Percentiles rank a stretch among this genome's conserved stretches.
These are phyloP conservation scores for Dendrostoma leiphaemia DNA, from an alignment of 2,329 filamentous ascomycete species.

Conservation along the genomic window DNA sequence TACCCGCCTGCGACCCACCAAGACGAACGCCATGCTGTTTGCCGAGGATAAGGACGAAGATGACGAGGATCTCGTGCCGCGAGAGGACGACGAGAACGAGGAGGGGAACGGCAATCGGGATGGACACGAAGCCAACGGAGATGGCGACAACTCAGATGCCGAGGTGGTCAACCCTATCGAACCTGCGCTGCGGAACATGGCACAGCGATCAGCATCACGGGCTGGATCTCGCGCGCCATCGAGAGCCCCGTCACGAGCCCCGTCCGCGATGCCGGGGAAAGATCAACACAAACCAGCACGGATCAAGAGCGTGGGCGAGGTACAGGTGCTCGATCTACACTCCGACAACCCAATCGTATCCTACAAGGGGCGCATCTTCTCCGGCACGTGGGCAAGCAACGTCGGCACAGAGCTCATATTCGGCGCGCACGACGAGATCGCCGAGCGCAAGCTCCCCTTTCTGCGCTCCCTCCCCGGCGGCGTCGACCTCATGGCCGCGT, in stretches of 20 bases:
- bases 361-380: slow-evolving; percentile 75
- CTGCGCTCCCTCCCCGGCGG: slow-evolving; percentile 53
- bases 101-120: slow-evolving; percentile 20
- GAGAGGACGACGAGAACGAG: slow-evolving; percentile 15
- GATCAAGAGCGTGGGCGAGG: slow-evolving; percentile 32
- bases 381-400: slow-evolving; percentile 77
- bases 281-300: slow-evolving; percentile 1
- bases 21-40: slow-evolving; percentile 19
- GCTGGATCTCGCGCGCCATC: background rate
- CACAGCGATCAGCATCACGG: background rate
- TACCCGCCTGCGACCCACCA: slow-evolving; percentile 15
- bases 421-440: slow-evolving; percentile 40
- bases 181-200: slow-evolving; percentile 14
- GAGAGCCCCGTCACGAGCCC: background rate
- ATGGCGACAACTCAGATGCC: slow-evolving; percentile 8
- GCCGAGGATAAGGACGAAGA: slow-evolving; percentile 21
- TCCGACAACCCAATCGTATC: slow-evolving; percentile 73
- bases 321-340: slow-evolving; percentile 85
- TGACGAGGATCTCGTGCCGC: slow-evolving; percentile 12
- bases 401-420: slow-evolving; percentile 84
- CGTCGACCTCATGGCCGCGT: slow-evolving; percentile 71
- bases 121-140: slow-evolving; percentile 12
- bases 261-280: background rate
- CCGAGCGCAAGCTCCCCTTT: slow-evolving; percentile 38
- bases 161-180: slow-evolving; percentile 18